Evolutionary conservation across 1,139 yeast species (phyloP).

Genomic region (Magnusiomyces sp.): DNA sequence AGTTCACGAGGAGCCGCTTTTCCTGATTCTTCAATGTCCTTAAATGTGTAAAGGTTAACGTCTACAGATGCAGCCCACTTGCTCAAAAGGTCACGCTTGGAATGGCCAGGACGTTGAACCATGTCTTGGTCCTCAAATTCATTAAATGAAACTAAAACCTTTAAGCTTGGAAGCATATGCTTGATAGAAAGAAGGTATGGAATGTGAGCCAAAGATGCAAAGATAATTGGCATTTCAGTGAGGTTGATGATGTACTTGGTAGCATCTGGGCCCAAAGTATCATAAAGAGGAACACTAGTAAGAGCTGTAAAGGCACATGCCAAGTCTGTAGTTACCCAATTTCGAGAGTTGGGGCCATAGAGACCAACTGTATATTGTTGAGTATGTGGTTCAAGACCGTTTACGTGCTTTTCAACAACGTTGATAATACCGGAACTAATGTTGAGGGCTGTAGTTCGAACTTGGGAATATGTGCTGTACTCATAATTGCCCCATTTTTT

Average conservation of each 20-base stretch:
- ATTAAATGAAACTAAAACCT: conserved; percentile 34
- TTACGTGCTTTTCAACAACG: conserved; percentile 23
- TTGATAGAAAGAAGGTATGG: conserved; percentile 37
- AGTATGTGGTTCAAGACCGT: conserved; percentile 29
- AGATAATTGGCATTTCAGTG: conserved; percentile 49
- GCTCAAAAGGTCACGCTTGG: conserved; percentile 24
- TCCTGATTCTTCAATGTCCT: conserved; percentile 51
- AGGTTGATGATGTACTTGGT: conserved; percentile 49
- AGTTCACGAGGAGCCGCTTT: conserved; percentile 38
- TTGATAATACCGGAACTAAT: conserved; percentile 61
- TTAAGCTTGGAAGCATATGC: conserved; percentile 32
- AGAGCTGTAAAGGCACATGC: conserved; percentile 47
- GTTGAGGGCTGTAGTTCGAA: conserved; percentile 38
- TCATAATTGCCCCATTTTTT: conserved; percentile 40
- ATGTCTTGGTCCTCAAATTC: conserved; percentile 3
- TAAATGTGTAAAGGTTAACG: conserved; percentile 38
- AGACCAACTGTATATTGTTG: conserved; percentile 37
- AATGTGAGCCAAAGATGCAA: conserved; percentile 42
- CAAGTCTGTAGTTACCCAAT: conserved; percentile 55
- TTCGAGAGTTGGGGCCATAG: conserved; percentile 47
- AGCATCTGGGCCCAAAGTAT: conserved; percentile 54
- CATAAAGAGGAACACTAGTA: conserved; percentile 52
- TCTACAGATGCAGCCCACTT: conserved; percentile 32
- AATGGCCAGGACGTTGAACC: conserved; percentile 17
- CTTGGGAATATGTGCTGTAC: conserved; percentile 40